A percentile compares a stretch with the other conserved stretches of the same genome.
phyloP scores from a whole-genome alignment of 2,329 filamentous ascomycete species.

The Huntiella savannae region DNA sequence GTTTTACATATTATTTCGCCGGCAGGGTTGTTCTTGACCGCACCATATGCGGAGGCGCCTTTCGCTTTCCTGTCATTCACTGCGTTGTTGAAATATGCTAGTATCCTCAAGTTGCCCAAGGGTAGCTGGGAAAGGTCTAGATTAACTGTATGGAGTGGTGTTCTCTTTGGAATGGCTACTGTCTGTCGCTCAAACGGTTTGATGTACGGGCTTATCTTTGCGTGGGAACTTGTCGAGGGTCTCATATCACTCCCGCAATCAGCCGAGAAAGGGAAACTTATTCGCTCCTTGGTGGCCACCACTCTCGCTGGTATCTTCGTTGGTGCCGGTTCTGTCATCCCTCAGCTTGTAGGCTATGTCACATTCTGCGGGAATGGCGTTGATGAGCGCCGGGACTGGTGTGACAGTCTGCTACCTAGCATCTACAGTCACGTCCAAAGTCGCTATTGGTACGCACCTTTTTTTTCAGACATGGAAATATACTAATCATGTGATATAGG shows the following conservation, averaged over 20 bases:
- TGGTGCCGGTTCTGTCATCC: slow-evolving; percentile 45
- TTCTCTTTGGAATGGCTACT: slow-evolving; percentile 52
- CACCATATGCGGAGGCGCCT: slow-evolving; percentile 64
- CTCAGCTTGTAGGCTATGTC: slow-evolving; percentile 57
- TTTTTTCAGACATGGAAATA: slow-evolving; percentile 2
- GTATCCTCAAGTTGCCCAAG: slow-evolving; percentile 23
- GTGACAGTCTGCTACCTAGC: slow-evolving; percentile 50
- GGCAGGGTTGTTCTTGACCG: slow-evolving; percentile 73
- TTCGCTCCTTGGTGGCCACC: slow-evolving; percentile 33
- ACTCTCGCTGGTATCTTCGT: slow-evolving; percentile 49
- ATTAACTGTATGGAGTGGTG: slow-evolving; percentile 41
- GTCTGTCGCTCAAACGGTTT: slow-evolving; percentile 72
- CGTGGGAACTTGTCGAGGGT: slow-evolving; percentile 34
- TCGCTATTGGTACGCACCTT: slow-evolving; percentile 58
- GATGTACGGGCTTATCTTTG: slow-evolving; percentile 54
- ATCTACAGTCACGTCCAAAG: slow-evolving; percentile 83
- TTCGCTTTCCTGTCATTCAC: slow-evolving; percentile 62
- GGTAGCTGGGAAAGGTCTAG: slow-evolving; percentile 11
- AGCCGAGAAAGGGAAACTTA: slow-evolving; percentile 19
- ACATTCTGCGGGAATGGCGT: slow-evolving; percentile 39
- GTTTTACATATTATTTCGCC: slow-evolving; percentile 68
- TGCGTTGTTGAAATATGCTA: slow-evolving; percentile 52
- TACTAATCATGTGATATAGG: slow-evolving; percentile 29
- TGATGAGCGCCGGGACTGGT: slow-evolving; percentile 46
- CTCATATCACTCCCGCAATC: slow-evolving; percentile 9